Evolutionary conservation across 139 green algal species (phyloP), one percentile per base, ranked within the genome.

Genomic region (Haematococcus sp.): DNA sequence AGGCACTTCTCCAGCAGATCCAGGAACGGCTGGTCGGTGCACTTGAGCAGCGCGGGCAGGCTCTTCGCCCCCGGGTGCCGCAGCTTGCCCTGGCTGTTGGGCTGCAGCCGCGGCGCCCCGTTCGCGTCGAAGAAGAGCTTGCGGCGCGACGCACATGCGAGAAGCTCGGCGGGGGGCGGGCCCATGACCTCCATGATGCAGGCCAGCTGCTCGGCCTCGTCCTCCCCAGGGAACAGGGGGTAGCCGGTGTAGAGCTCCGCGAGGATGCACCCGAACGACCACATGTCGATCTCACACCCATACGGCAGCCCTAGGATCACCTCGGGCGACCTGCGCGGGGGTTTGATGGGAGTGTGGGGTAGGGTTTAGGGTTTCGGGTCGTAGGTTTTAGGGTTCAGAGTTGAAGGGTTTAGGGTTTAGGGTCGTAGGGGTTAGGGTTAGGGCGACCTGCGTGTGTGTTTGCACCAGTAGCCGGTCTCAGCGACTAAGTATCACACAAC

Each of bases 131-230:
- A 94, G 83, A 94, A 96, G 31, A 90, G 77, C 83, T 93, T 93
- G 27, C 81, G 77, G n/a, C 90, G 81, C 2, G 79, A 84, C 22
- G 87, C 81, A 0, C 19, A 22, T 2, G 92, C 83, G 33, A 95
- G 59, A 23, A 96, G 74, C n/a, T 72, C 19, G 3, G 44, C 46
- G 22, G 87, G 80, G 1, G 91, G 89, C 30, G 89, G 73, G 0
- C 90, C 90, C 61, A 88, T 56, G 31, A 92, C 80, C 86, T 97
- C 92, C 76, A 94, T 92, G n/a, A 83, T 87, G 71, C 83, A 91
- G 33, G 91, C 75, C 71, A 97, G 65, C 81, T 95, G 91, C 81
- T 95, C 93, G 40, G 84, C 59, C 84, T 97, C 91, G 32, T 93
- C 88, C 70, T 92, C 90, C 23, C 89, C 90, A 64, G 87, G 86